Evolutionary conservation across 1,284 basidiomycete species (phyloP), one percentile per base, ranked within the genome.

Genomic region (Salmacisia buchloeana): DNA sequence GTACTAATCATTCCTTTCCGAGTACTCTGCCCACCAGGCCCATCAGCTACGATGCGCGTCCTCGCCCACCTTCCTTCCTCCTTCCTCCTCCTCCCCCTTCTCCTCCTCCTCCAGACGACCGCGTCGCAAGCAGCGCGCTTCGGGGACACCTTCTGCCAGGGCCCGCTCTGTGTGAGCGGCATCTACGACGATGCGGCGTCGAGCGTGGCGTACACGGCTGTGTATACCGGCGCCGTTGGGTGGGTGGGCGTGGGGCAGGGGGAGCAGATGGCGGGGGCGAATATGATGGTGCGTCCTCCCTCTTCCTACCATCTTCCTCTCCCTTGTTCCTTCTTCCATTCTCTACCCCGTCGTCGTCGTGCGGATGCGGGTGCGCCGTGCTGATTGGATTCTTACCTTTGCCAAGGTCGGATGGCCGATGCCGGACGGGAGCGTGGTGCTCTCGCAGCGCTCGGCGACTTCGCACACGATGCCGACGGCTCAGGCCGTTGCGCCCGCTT

Each of bases 251-350:
- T 36, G 13, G 56, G 56, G 15, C 56, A 38, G 9, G 56, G 38
- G 33, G 56, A 18, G 4, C 29, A 33, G 12, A 54, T 54, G 49
- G 49, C 29, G 4, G 49, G 49, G 3, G 49, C 49, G 12, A 54
- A 54, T n/a, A 54, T 54, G 49, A 54, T 54, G 49, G 49, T 54
- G 49, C 31, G 49, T 54, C 6, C 34, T 13, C 27, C 34, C n/a
- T 12, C 21, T 31, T 13, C 7, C 3, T 13, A 7, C 7, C 29
- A 25, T 27, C 46, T 9, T 7, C 21, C 43, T 9, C 6, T 54
- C 27, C 27, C 34, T 31, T 12, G 12, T 31, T 13, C 7, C 3
- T 13, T 18, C 7, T 52, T 49, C 15, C 46, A 21, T 7, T 45
- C 43, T 9, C n/a, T 25, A 49, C 27, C 34, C 34, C 2, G 5